A percentile compares a stretch with the other conserved stretches of the same genome.
These are phyloP conservation scores for Puccinia horiana DNA, from an alignment of 1,284 basidiomycete genomes.

Conservation along the genomic window DNA sequence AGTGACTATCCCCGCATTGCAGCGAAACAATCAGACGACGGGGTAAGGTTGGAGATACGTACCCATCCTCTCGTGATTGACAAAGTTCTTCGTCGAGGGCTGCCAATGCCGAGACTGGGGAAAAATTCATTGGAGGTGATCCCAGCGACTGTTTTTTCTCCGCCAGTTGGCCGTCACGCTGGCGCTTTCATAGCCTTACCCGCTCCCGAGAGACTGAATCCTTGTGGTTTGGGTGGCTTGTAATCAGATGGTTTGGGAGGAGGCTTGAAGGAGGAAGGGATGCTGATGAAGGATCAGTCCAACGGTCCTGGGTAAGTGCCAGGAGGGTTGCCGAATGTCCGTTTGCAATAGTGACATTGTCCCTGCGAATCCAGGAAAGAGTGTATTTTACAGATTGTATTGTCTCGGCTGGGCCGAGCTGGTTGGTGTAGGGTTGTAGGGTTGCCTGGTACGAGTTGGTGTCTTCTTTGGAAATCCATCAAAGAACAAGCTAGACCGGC, in stretches of 20 bases:
- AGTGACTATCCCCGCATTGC: background rate
- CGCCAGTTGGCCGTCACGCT: no score
- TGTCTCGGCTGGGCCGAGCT: background rate
- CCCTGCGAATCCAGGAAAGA: slow-evolving; percentile 3
- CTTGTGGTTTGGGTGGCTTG: background rate
- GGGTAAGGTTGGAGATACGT: no score
- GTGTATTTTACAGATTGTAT: slow-evolving; percentile 19
- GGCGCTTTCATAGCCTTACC: no score
- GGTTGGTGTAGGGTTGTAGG: background rate
- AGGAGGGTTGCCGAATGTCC: background rate
- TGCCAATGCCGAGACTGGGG: no score
- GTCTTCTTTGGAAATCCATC: no score
- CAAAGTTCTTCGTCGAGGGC: no score
- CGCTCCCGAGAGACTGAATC: no score
- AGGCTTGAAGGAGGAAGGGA: slow-evolving; percentile 7
- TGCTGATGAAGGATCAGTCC: background rate
- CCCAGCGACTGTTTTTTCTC: no score
- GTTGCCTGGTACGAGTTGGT: background rate
- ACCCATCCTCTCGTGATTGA: no score
- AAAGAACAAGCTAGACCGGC: background rate
- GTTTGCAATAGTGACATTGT: slow-evolving; percentile 14
- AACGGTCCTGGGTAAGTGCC: background rate
- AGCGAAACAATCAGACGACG: background rate
- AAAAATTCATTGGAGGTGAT: no score
- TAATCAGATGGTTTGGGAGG: background rate